Evolutionary conservation across 2,329 filamentous ascomycete genomes (phyloP), one percentile per base, ranked within the genome.

Genomic region (Rachicladosporium sp.): DNA sequence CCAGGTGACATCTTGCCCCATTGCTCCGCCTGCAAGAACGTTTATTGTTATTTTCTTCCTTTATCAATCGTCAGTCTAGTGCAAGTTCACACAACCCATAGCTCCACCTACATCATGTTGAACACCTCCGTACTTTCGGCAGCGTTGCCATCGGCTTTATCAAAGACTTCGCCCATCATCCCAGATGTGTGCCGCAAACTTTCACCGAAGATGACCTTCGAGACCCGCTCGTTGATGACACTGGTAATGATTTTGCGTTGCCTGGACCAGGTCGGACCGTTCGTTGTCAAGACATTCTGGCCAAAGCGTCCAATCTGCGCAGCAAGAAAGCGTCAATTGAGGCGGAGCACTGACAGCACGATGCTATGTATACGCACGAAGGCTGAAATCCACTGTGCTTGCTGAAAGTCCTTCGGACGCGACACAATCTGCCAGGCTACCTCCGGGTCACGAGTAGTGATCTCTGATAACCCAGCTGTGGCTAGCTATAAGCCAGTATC

Each of bases 161-260:
- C 31, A 29, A 43, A 46, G 6, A 56, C 41, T 21, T 55, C 52
- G 6, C 36, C 44, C 1, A 58, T 35, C 37, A 59, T 35, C 3
- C 52, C 52, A 6, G 50, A 42, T 5, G 54, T 49, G 33, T 57
- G 54, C 8, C 35, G 29, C 1, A 54, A 31, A 23, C 51, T 53
- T 36, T 59, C 55, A 10, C 47, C 41, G 34, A 56, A 60, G 1
- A 56, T 54, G 2, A 49, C 46, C 36, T 49, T 54, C 2, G 54
- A 58, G 23, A 59, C 54, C 2, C 50, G 48, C 40, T 60, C 57
- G n/a, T 57, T 57, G 36, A 60, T 49, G 3, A 54, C 54, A 11
- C 47, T 48, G 2, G 55, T 51, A 5, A 57, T 46, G 3, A 59
- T 43, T 42, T 51, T 57, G 8, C 57, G 48, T 30, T 60, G 56